Base-by-base conservation (phyloP, 768 basidiomycete species). In the Candolleomyces efflorescens region DNA sequence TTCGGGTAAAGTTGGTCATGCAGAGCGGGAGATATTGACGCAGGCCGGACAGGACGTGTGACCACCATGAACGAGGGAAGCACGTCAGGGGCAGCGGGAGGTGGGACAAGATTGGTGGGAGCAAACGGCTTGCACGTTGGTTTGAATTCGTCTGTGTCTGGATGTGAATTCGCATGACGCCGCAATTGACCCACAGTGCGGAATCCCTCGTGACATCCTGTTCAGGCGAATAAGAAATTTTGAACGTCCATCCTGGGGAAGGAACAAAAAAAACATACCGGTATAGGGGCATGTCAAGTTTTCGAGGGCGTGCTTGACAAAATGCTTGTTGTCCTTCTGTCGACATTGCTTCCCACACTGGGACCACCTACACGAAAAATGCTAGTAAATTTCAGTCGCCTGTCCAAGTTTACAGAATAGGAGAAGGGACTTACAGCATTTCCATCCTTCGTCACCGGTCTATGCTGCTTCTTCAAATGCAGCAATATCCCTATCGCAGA, bases 191-290 rank as follows among this genome's bases (percentile, higher is more conserved):
- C 69, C 1, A 81, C 71, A 18, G 69, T 74, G 52, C 75, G 71
- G 62, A 82, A 84, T 26, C 68, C 64, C 41, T 79, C 73, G 17
- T 81, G 69, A 60, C 88, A 90, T 43, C 73, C 89, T 89, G 39
- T 3, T 32, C 32, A 32, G 32, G n/a, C 9, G 18, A 58, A 36
- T 18, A 22, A 46, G 23, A 54, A 45, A 58, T 39, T 43, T 22
- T 38, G 13, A 15, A 48, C 51, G 9, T n/a, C 52, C 27, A 54
- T 5, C 18, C 53, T 27, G 22, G 51, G 13, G 6, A 38, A 17
- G 37, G 37, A 37, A 38, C 13, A 53, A 22, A 46, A 38, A 53
- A 38, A 23, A 59, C 64, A 38, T 63, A 88, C 89, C 84, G 73
- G 76, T 56, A 64, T 77, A 82, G 5, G 80, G 74, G 63, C 85